These are phyloP conservation scores for Suillus placidus DNA, from an alignment of 768 basidiomycete species.

Conservation along the genomic window DNA sequence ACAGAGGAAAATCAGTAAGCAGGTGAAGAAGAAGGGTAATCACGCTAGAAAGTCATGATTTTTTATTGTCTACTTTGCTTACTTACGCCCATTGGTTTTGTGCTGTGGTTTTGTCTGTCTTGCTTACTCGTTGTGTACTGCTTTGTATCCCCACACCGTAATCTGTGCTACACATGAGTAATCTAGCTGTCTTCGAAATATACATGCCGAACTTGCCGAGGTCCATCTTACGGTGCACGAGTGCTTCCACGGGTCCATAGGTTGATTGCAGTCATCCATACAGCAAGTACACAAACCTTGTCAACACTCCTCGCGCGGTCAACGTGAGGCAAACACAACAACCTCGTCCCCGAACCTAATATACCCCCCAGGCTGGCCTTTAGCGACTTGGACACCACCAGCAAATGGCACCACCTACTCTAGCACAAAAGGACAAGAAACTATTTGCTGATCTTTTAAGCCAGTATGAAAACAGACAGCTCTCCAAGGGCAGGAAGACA, in stretches of 20 bases:
- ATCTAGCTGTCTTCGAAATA: neutral
- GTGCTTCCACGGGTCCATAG: neutral
- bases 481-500: slow-evolving; percentile 87
- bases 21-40: slow-evolving; percentile 23
- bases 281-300: slow-evolving; percentile 4
- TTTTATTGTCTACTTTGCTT: neutral
- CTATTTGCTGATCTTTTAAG: slow-evolving; percentile 87
- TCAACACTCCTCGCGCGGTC: slow-evolving; percentile 5
- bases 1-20: slow-evolving; percentile 36
- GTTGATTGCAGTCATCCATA: neutral
- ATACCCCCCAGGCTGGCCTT: slow-evolving; percentile 1
- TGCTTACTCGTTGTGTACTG: slow-evolving; percentile 9
- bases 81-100: slow-evolving; percentile 3
- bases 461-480: slow-evolving; percentile 86
- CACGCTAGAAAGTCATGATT: slow-evolving; percentile 32
- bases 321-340: slow-evolving; percentile 7
- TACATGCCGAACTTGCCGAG: slow-evolving; percentile 4
- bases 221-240: neutral
- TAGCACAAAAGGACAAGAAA: slow-evolving; percentile 81
- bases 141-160: slow-evolving; percentile 1
- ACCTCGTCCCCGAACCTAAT: neutral
- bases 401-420: slow-evolving; percentile 30
- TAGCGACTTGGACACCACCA: neutral
- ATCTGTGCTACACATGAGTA: slow-evolving; percentile 1
- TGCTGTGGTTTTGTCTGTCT: slow-evolving; percentile 5